Evolutionary conservation across 139 green algal species (phyloP), one percentile per base, ranked within the genome.

Genomic region (Chlorella sorokiniana): DNA sequence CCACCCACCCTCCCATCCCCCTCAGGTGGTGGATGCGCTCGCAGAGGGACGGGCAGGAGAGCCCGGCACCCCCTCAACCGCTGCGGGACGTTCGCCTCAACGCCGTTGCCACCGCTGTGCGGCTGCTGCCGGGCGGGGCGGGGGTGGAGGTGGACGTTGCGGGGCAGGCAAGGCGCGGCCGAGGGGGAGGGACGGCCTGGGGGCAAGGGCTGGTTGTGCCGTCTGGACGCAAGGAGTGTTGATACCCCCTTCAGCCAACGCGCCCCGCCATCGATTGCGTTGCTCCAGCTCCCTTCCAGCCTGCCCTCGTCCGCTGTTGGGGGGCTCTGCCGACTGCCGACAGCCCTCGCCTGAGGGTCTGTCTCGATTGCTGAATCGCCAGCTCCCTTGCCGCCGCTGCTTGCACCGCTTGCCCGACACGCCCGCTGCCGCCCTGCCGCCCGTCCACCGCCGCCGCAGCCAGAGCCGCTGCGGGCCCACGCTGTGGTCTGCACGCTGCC

Each of bases 401-500:
- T 38, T 5, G 4, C 59, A 38, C 59, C 59, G 35, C 27, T 25
- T 67, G 52, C 10, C 20, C 52, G 25, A 22, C 52, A 22, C 52
- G 20, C 10, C 5, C 54, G n/a, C 4, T 69, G n/a, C n/a, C n/a
- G n/a, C n/a, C 62, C 31, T 9, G n/a, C 62, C 40, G n/a, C 37
- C 40, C 40, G 25, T 5, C 22, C 14, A 14, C 6, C 31, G 6
- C 1, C 4, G 11, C 1, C 62, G 56, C 74, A 70, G 74, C 51
- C 38, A 35, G 48, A 48, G 72, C 62, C 75, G 6, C 75, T 78
- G 65, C 27, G 16, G 27, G 31, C 35, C 3, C 65, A 83, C 37
- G 51, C 78, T 16, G 51, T 82, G 35, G 78, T 78, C 35, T 69
- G 78, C 65, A 87, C 83, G 78, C 83, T 87, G 78, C 83, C 83